Percentiles rank a stretch among this genome's conserved stretches.
phyloP scores from a whole-genome alignment of 169 alveolate species.

The Plasmodium fragile region DNA sequence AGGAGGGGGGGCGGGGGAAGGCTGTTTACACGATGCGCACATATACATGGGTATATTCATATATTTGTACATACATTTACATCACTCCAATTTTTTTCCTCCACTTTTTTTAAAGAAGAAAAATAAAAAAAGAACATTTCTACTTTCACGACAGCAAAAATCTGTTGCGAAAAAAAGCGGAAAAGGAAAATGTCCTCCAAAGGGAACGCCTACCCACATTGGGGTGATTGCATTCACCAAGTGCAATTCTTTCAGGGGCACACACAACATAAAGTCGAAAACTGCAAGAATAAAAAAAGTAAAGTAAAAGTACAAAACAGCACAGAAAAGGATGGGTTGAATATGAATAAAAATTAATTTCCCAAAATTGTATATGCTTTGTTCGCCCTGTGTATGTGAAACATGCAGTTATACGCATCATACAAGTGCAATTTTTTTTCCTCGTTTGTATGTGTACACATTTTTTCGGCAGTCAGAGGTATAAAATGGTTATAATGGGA shows the following conservation, averaged over 20 bases:
- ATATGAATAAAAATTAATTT: not conserved
- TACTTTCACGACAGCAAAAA: not conserved
- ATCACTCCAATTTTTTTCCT: not conserved
- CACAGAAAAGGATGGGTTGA: not conserved
- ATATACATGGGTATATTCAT: not conserved
- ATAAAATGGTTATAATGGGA: not conserved
- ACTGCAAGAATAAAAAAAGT: not conserved
- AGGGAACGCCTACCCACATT: not conserved
- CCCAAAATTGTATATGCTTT: not conserved
- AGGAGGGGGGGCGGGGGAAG: too few relatives aligned
- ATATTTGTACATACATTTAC: not conserved
- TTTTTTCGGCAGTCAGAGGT: not conserved
- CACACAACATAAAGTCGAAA: not conserved
- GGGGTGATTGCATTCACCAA: not conserved
- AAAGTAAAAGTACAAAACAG: not conserved
- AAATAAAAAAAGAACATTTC: not conserved
- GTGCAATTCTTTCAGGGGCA: not conserved
- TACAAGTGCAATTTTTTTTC: not conserved
- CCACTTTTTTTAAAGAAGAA: not conserved
- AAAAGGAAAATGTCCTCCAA: not conserved
- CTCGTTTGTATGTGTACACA: slow-evolving; percentile 1
- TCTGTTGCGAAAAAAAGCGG: slow-evolving; percentile 2
- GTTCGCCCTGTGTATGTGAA: not conserved
- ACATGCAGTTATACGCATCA: not conserved
- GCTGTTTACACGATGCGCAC: not conserved